These are phyloP conservation scores for Amanita brunnescens DNA, from an alignment of 768 basidiomycete genomes.

Conservation along the genomic window DNA sequence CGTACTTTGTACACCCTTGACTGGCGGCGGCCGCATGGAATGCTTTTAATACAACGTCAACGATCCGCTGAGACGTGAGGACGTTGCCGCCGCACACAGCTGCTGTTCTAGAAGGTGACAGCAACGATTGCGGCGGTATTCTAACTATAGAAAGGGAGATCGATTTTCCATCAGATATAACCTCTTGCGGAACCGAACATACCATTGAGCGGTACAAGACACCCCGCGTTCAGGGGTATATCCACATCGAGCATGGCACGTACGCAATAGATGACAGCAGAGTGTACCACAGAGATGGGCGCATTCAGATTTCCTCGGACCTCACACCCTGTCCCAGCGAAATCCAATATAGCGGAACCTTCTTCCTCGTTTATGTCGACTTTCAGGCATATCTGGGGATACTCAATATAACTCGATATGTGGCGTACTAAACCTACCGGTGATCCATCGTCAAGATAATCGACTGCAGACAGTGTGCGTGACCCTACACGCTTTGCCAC, in stretches of 20 bases:
- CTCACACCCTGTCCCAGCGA: conserved; percentile 75
- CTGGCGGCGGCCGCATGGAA: conserved; percentile 89
- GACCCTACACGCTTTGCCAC: conserved; percentile 63
- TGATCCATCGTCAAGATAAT: conserved; percentile 84
- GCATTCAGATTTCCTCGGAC: conserved; percentile 80
- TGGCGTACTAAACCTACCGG: conserved; percentile 37
- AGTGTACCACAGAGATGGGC: conserved; percentile 80
- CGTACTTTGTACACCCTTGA: conserved; percentile 90
- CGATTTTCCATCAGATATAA: background rate
- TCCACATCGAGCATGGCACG: conserved; percentile 77
- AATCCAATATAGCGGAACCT: conserved; percentile 81
- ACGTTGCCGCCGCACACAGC: conserved; percentile 95
- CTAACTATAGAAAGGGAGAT: conserved; percentile 37
- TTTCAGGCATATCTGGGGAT: conserved; percentile 53
- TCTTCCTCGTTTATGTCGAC: conserved; percentile 68
- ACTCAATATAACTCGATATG: background rate
- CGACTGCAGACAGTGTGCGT: conserved; percentile 59
- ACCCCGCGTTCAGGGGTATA: conserved; percentile 92
- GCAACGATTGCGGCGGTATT: conserved; percentile 70
- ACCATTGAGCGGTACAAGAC: conserved; percentile 81
- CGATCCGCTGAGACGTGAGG: conserved; percentile 84
- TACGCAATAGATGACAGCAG: conserved; percentile 86
- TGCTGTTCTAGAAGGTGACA: conserved; percentile 77
- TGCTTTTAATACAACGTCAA: conserved; percentile 88
- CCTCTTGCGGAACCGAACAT: conserved; percentile 16